Evolutionary conservation across 2,329 filamentous ascomycete species (phyloP).

Genomic region (Pyricularia pennisetigena): DNA sequence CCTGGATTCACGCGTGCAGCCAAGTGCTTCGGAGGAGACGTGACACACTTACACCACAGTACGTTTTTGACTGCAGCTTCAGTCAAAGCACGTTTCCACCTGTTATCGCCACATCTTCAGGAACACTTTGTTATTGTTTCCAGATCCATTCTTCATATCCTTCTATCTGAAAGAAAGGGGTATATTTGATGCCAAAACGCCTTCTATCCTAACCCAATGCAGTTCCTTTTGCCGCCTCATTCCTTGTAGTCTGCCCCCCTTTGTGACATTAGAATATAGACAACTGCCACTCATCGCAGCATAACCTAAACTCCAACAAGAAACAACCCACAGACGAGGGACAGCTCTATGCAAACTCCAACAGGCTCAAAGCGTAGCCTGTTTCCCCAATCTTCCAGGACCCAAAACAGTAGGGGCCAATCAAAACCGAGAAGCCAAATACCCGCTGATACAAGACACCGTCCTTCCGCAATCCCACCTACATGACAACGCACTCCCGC

Average conservation of each 20-base stretch:
- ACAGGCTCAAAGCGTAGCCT: not conserved
- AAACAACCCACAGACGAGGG: not conserved
- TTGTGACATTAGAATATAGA: not conserved
- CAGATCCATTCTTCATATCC: not conserved
- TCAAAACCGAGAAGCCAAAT: not conserved
- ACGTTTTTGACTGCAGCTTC: not conserved
- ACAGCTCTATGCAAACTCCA: not conserved
- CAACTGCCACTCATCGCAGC: not conserved
- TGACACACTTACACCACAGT: not conserved
- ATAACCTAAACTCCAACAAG: not conserved
- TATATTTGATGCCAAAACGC: not conserved
- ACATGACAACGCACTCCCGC: slow-evolving; percentile 22
- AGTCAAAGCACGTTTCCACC: not conserved
- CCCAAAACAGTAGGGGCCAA: not conserved
- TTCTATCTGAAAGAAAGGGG: not conserved
- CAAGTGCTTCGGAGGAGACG: not conserved
- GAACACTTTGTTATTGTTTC: no score
- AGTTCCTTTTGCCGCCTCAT: not conserved
- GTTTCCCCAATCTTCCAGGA: not conserved
- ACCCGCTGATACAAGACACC: not conserved
- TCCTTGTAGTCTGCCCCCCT: not conserved
- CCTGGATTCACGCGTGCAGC: not conserved
- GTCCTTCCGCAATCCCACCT: slow-evolving; percentile 1
- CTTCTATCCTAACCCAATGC: slow-evolving; percentile 3
- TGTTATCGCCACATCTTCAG: no score